These are phyloP conservation scores for Tulasnella sp. DNA, from an alignment of 768 basidiomycete species.

Conservation along the genomic window DNA sequence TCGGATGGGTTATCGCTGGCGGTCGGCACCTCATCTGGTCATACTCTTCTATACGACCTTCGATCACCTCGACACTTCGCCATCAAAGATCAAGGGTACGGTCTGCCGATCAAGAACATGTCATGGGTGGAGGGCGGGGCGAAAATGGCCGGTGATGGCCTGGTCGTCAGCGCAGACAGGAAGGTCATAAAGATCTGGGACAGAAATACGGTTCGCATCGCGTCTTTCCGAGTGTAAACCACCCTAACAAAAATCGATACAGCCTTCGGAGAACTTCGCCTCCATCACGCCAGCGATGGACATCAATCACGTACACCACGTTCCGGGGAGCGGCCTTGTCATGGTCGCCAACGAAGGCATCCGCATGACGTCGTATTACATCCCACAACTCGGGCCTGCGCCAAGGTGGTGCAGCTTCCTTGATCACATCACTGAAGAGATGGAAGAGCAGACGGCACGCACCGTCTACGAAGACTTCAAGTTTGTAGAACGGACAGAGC, in stretches of 20 bases:
- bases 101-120: constrained; percentile 74
- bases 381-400: constrained; percentile 93
- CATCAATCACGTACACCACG: constrained; percentile 81
- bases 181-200: constrained; percentile 99
- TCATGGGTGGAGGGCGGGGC: constrained; percentile 80
- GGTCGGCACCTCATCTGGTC: constrained; percentile 88
- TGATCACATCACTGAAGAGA: constrained; percentile 96
- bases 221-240: too few species aligned
- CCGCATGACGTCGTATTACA: constrained; percentile 87
- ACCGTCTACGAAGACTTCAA: constrained; percentile 94
- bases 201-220: constrained; percentile 55
- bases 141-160: constrained; percentile 73
- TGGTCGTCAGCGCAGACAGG: constrained; percentile 86
- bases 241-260: constrained; percentile 13
- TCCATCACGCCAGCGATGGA: constrained; percentile 87
- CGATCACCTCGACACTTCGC: constrained; percentile 76
- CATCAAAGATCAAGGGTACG: constrained; percentile 94
- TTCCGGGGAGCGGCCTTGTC: constrained; percentile 80
- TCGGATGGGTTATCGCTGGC: constrained; percentile 88
- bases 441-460: constrained; percentile 78
- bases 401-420: constrained; percentile 97
- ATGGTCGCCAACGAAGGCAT: constrained; percentile 96
- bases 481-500: constrained; percentile 81
- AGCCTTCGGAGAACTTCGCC: constrained; percentile 80
- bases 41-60: constrained; percentile 90